phyloP scores from a whole-genome alignment of 2,329 filamentous ascomycete genomes.

The Tolypocladium endophyticum region DNA sequence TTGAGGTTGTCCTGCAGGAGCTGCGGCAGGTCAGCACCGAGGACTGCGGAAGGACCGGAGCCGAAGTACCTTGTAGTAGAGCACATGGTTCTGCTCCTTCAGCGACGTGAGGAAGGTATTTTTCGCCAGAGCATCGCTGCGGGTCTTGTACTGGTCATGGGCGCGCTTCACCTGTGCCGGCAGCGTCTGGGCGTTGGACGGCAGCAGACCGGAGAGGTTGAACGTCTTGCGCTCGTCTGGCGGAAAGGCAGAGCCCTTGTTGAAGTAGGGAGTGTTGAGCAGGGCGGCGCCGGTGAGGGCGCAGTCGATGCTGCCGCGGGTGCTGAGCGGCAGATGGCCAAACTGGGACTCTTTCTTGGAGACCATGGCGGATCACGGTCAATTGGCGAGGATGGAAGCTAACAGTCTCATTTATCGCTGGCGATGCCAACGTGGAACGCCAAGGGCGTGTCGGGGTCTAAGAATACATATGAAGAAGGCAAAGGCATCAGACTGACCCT shows the following conservation, averaged over 20 bases:
- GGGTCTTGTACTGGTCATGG: slow-evolving; percentile 65
- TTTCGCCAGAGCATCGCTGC: slow-evolving; percentile 59
- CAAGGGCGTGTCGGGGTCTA: neutral
- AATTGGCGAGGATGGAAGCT: neutral
- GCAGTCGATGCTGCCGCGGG: slow-evolving; percentile 23
- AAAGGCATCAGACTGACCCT: neutral
- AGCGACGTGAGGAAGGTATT: slow-evolving; percentile 82
- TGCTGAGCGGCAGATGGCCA: slow-evolving; percentile 21
- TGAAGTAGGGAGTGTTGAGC: slow-evolving; percentile 38
- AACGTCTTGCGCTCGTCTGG: slow-evolving; percentile 58
- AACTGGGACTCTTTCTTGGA: slow-evolving; percentile 13
- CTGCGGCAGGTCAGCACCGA: slow-evolving; percentile 22
- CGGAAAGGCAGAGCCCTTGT: slow-evolving; percentile 76
- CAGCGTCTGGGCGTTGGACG: slow-evolving; percentile 60
- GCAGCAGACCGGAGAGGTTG: slow-evolving; percentile 62
- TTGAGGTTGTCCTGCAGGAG: slow-evolving; percentile 67
- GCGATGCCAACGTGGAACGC: too few species aligned
- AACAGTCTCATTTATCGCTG: neutral
- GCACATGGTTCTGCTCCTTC: slow-evolving; percentile 75
- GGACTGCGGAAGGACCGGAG: neutral
- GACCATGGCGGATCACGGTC: slow-evolving; percentile 3
- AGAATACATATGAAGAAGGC: neutral
- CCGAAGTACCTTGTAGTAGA: slow-evolving; percentile 59
- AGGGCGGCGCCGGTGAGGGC: slow-evolving; percentile 23
- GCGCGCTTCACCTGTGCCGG: slow-evolving; percentile 68